A percentile compares a stretch with the other conserved stretches of the same genome.
Evolutionary conservation across 179 eudicot species (phyloP).

Genomic region (Amaranthus tricolor): DNA sequence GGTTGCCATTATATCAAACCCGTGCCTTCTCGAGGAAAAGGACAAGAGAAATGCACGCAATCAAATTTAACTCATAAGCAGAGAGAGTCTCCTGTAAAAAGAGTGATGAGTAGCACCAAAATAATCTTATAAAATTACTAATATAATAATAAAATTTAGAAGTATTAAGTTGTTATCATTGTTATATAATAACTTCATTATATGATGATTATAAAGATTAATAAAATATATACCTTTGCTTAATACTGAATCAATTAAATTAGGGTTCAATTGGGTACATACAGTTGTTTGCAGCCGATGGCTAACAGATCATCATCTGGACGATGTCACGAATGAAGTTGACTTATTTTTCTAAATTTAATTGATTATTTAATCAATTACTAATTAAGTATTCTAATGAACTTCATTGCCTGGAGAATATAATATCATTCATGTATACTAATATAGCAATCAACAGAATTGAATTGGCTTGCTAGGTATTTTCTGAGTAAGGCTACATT

Average conservation of each 20-base stretch:
- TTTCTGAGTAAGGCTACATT: no score
- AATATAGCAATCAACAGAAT: no score
- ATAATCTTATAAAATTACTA: background rate
- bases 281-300: conserved; percentile 2
- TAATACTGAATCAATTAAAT: background rate
- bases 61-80: no score
- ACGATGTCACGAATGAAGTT: conserved; percentile 14
- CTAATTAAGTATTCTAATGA: no score
- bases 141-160: background rate
- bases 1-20: no score
- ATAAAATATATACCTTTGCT: background rate
- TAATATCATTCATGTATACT: no score
- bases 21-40: no score
- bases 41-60: no score
- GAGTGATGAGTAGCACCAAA: no score
- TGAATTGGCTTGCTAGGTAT: no score
- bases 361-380: background rate
- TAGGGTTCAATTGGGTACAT: background rate
- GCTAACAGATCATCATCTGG: conserved; percentile 15
- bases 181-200: background rate
- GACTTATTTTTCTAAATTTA: background rate
- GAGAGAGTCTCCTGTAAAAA: no score
- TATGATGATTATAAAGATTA: background rate
- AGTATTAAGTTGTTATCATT: background rate
- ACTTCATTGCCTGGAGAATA: no score